Percentiles rank a stretch among this genome's conserved stretches.
Conservation (phyloP, 768 basidiomycete species). For the Podaxis sp. region DNA sequence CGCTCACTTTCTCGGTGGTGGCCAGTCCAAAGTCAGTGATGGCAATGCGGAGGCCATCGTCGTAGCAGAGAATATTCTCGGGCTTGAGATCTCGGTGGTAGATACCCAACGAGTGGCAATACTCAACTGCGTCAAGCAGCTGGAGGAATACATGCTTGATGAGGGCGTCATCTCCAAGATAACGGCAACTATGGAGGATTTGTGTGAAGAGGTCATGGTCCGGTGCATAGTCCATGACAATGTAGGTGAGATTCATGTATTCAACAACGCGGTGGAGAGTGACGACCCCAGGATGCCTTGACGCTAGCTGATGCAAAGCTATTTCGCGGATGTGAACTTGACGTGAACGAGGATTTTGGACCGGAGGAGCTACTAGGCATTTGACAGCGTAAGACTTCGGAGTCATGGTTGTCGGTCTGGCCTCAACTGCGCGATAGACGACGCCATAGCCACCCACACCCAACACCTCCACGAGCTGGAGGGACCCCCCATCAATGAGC, state of each 20-base stretch:
- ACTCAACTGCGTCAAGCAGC: conserved; percentile 91
- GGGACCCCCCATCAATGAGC: conserved; percentile 80
- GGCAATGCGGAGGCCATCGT: conserved; percentile 76
- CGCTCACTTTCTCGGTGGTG: conserved; percentile 82
- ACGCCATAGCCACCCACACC: conserved; percentile 96
- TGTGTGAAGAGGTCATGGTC: conserved; percentile 97
- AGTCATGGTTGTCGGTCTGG: conserved; percentile 37
- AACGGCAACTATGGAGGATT: conserved; percentile 79
- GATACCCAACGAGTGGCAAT: conserved; percentile 91
- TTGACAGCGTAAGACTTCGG: conserved; percentile 85
- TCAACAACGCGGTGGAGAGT: conserved; percentile 91
- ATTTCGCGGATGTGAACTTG: conserved; percentile 92
- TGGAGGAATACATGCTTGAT: conserved; percentile 95
- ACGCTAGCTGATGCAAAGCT: conserved; percentile 76
- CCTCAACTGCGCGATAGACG: conserved; percentile 87
- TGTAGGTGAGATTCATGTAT: conserved; percentile 79
- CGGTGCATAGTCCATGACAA: conserved; percentile 92
- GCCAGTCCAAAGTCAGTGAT: conserved; percentile 97
- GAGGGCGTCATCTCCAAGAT: conserved; percentile 83
- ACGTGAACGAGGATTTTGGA: conserved; percentile 57
- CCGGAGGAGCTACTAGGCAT: conserved; percentile 67
- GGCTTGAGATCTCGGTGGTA: conserved; percentile 99
- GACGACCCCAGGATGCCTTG: conserved; percentile 82
- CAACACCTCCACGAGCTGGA: conserved; percentile 87
- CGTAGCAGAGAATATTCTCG: conserved; percentile 91